These are phyloP conservation scores for Cyamopsis tetragonoloba DNA, from an alignment of 306 rosid species.

Conservation along the genomic window DNA sequence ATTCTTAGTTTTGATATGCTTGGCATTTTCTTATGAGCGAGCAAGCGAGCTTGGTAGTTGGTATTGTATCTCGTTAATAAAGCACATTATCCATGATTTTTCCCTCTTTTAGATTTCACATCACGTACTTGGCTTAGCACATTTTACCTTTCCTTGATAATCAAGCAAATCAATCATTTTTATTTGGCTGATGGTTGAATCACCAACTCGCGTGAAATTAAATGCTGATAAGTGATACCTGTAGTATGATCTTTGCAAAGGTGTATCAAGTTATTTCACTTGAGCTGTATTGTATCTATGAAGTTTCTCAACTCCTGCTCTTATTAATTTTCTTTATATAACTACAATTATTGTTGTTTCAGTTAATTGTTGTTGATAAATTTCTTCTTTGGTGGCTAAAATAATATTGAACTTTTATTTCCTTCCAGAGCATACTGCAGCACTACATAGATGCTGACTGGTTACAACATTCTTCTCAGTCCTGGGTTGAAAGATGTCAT, in stretches of 20 bases:
- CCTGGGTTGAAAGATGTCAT: conserved; percentile 77
- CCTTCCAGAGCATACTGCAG: conserved; percentile 68
- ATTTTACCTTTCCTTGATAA: neutral
- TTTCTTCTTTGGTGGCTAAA: conserved; percentile 23
- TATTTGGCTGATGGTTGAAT: conserved; percentile 21
- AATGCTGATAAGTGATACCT: conserved; percentile 10
- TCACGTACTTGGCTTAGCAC: neutral
- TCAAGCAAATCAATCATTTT: neutral
- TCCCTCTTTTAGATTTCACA: conserved; percentile 11
- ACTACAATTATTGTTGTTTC: neutral
- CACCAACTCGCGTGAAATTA: neutral
- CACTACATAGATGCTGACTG: conserved; percentile 64
- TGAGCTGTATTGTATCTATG: neutral
- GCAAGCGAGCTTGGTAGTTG: neutral
- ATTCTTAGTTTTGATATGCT: neutral
- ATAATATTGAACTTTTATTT: conserved; percentile 1
- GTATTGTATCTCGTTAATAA: neutral
- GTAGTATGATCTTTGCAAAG: neutral
- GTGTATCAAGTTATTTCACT: conserved; percentile 13
- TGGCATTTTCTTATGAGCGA: neutral
- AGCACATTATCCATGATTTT: neutral
- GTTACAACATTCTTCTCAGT: conserved; percentile 56
- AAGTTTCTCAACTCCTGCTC: neutral
- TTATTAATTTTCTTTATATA: neutral
- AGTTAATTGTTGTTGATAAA: neutral